Conservation (phyloP, 441 rosid genomes). For the Pelargonium cotyledonis region DNA sequence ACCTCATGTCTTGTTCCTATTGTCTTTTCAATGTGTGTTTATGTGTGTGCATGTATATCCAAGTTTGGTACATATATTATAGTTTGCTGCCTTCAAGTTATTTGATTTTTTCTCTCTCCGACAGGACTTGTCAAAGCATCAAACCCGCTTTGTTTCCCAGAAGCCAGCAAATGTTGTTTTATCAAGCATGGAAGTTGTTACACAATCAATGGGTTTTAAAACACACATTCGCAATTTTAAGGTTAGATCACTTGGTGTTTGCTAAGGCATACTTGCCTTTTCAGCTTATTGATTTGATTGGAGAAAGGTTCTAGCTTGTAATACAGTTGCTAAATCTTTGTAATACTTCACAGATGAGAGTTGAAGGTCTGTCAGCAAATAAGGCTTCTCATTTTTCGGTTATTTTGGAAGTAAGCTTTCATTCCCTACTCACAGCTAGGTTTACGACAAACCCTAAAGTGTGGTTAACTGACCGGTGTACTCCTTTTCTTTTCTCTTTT, state of each 20-base stretch:
- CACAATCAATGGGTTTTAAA: slow-evolving; percentile 96
- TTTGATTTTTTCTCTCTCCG: slow-evolving; percentile 6
- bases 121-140: slow-evolving; percentile 76
- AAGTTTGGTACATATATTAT: slow-evolving; percentile 6
- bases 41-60: not conserved
- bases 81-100: not conserved
- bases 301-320: slow-evolving; percentile 7
- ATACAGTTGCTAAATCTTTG: slow-evolving; percentile 1
- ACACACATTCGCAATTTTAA: slow-evolving; percentile 92
- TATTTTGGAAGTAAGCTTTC: slow-evolving; percentile 60
- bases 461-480: too few relatives aligned
- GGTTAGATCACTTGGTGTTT: slow-evolving; percentile 35
- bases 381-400: slow-evolving; percentile 66
- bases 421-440: slow-evolving; percentile 4
- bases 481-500: too few relatives aligned
- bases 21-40: too few relatives aligned
- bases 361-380: slow-evolving; percentile 73
- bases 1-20: too few relatives aligned
- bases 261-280: not conserved
- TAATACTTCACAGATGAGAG: slow-evolving; percentile 67
- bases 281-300: not conserved
- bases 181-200: slow-evolving; percentile 95
- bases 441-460: not conserved
- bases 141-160: slow-evolving; percentile 78
- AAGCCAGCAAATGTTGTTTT: slow-evolving; percentile 82